phyloP scores from a whole-genome alignment of 345 rosid genomes.

The Eutrema japonicum region DNA sequence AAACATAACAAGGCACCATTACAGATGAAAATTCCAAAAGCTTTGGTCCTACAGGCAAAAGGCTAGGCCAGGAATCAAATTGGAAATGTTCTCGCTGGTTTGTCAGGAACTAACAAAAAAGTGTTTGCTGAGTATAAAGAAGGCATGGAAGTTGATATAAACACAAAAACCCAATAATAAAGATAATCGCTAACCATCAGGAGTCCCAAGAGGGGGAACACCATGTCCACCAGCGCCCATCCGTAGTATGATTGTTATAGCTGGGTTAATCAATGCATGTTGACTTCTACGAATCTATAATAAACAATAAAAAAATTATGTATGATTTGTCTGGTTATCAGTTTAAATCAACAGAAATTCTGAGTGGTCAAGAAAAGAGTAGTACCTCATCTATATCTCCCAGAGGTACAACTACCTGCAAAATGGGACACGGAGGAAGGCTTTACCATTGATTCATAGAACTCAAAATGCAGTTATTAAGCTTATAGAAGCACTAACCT shows the following conservation, averaged over 20 bases:
- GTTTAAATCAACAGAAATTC: slow-evolving; percentile 10
- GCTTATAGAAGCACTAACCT: slow-evolving; percentile 57
- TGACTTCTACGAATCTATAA: slow-evolving; percentile 90
- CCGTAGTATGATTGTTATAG: slow-evolving; percentile 87
- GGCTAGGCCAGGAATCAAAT: slow-evolving; percentile 22
- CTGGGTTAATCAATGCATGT: slow-evolving; percentile 97
- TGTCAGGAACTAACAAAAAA: slow-evolving; percentile 13
- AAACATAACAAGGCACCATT: slow-evolving; percentile 40
- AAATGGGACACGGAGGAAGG: slow-evolving; percentile 15
- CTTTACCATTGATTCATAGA: slow-evolving; percentile 16
- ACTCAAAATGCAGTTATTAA: background rate
- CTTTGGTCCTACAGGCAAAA: slow-evolving; percentile 24
- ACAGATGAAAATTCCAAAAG: slow-evolving; percentile 22
- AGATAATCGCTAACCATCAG: slow-evolving; percentile 74
- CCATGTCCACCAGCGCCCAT: slow-evolving; percentile 99
- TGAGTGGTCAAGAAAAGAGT: slow-evolving; percentile 23
- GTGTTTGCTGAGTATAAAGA: slow-evolving; percentile 10
- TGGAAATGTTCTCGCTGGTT: slow-evolving; percentile 1
- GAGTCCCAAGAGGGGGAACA: slow-evolving; percentile 98
- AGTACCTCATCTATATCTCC: slow-evolving; percentile 96
- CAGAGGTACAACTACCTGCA: slow-evolving; percentile 83
- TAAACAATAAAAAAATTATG: slow-evolving; percentile 22
- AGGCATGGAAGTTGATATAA: background rate
- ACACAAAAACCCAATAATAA: slow-evolving; percentile 18
- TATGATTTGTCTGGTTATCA: background rate